These are phyloP conservation scores for Penicillium longicatenatum DNA, from an alignment of 495 filamentous ascomycete genomes.

Conservation along the genomic window DNA sequence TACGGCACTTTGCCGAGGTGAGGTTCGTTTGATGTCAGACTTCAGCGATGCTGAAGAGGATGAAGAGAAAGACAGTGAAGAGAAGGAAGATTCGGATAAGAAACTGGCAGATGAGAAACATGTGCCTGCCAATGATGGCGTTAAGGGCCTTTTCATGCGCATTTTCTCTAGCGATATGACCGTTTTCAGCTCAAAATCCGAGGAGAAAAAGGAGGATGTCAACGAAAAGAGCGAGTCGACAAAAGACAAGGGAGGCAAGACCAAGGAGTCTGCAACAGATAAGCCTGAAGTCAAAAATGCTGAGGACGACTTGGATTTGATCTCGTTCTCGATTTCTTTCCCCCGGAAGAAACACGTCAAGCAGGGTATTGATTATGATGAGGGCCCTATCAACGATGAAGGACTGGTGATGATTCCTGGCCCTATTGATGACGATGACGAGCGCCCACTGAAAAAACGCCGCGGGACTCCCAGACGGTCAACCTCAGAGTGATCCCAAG, in stretches of 20 bases:
- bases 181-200: conserved; percentile 1
- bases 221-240: conserved; percentile 10
- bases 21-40: conserved; percentile 72
- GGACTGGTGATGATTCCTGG: conserved; percentile 25
- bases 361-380: neutral
- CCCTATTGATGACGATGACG: conserved; percentile 25
- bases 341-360: conserved; percentile 19
- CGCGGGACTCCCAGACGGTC: conserved; percentile 31
- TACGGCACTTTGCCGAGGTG: conserved; percentile 72
- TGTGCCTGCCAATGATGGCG: conserved; percentile 8
- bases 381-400: conserved; percentile 7
- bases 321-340: conserved; percentile 41
- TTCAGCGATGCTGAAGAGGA: conserved; percentile 67
- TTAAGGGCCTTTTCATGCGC: conserved; percentile 32
- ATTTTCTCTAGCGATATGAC: conserved; percentile 30
- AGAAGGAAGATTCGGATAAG: conserved; percentile 12
- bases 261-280: conserved; percentile 7
- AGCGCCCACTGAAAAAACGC: conserved; percentile 41
- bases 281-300: conserved; percentile 17
- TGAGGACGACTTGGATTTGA: conserved; percentile 26
- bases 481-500: neutral
- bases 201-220: conserved; percentile 7
- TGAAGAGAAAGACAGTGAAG: conserved; percentile 23
- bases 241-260: conserved; percentile 12
- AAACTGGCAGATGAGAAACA: conserved; percentile 25